Evolutionary conservation across 148 eudicot genomes (phyloP), one percentile per base, ranked within the genome.

Genomic region (Rhododendron kiyosumense): DNA sequence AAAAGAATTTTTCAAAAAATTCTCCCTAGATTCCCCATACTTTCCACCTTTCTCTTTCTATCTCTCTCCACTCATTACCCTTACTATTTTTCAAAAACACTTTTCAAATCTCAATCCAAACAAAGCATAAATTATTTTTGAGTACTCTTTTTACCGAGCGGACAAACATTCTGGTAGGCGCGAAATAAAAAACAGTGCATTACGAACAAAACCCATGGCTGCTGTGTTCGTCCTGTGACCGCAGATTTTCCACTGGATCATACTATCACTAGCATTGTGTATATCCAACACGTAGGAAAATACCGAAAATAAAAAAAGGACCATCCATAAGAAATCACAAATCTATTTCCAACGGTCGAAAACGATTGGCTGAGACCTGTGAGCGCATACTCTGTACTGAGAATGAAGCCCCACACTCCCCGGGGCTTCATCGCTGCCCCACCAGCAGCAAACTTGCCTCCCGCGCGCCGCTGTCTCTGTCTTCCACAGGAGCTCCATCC

Each of bases 361-460:
- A 22, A 22, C 78, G 7, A 69, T 4, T 4, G 78, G 85, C 74
- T 24, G 78, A 30, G 76, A 30, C 22, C 14, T 28, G 5, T 69
- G 38, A 30, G 76, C 17, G 20, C 28, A 4, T 5, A 71, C 17
- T 71, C 76, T 63, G 74, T 9, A 14, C 14, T 1, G 76, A 43
- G 46, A 43, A 87, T 87, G 88, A 65, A 87, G 79, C 83, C 88
- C 75, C 86, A 87, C 63, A 30, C 79, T 46, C 85, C 65, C 49
- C 82, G 88, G 57, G 65, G 65, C 83, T 87, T 87, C 78, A 18
- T 46, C 48, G 34, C 48, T 63, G 15, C 57, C 22, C 51, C 81
- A 17, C 48, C 82, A 48, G 52, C n/a, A 38, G 9, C 30, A 22
- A 59, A 52, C 30, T 49, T 10, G 7, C 59, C 43, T 84, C 61